phyloP scores from a whole-genome alignment of 768 basidiomycete species.

The Tulasnella calospora region DNA sequence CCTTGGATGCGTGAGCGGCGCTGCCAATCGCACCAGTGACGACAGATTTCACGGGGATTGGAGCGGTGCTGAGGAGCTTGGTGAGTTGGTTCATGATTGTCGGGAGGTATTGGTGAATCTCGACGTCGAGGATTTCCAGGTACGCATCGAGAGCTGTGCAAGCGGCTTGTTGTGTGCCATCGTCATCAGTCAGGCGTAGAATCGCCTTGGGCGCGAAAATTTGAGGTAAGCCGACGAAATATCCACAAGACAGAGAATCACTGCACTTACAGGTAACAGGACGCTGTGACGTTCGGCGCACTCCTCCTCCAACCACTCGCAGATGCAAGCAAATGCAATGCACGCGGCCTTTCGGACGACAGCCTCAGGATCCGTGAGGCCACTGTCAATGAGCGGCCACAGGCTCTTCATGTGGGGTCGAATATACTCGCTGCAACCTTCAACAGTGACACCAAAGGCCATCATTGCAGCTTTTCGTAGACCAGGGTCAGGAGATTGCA shows the following conservation, averaged over 20 bases:
- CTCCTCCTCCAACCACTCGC: constrained; percentile 95
- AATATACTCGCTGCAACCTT: constrained; percentile 98
- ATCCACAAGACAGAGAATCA: constrained; percentile 13
- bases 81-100: constrained; percentile 93
- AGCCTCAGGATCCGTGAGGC: constrained; percentile 76
- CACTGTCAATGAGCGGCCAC: constrained; percentile 90
- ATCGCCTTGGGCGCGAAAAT: constrained; percentile 53
- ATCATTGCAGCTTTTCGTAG: constrained; percentile 90
- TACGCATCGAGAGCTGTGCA: constrained; percentile 95
- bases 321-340: constrained; percentile 89
- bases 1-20: constrained; percentile 92
- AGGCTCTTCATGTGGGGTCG: constrained; percentile 78
- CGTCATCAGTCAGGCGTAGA: constrained; percentile 84
- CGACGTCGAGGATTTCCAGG: constrained; percentile 83
- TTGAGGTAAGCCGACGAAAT: background rate
- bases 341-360: constrained; percentile 94
- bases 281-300: constrained; percentile 72
- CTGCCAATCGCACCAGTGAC: constrained; percentile 97
- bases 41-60: constrained; percentile 83
- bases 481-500: constrained; percentile 69
- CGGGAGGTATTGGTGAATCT: constrained; percentile 81
- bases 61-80: constrained; percentile 78
- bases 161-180: constrained; percentile 82
- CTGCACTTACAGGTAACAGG: constrained; percentile 70
- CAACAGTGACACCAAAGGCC: constrained; percentile 90